Conservation (phyloP, 2,329 filamentous ascomycete genomes). For the Fusarium sp. region DNA sequence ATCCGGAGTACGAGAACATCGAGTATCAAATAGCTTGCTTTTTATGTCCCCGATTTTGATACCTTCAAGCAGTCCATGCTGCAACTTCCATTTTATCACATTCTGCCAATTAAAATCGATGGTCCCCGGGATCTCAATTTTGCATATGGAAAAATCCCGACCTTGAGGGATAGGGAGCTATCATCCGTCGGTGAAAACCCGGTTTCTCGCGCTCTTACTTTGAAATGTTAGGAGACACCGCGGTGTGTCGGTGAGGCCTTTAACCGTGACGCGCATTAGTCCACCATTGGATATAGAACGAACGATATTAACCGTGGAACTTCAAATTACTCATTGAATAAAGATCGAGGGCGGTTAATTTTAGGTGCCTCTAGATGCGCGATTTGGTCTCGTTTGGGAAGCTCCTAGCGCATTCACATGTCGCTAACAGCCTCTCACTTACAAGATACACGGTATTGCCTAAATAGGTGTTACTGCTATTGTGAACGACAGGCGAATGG, state of each 20-base stretch:
- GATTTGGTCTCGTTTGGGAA: slow-evolving; percentile 32
- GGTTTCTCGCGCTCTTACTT: slow-evolving; percentile 37
- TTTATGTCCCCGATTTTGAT: slow-evolving; percentile 22
- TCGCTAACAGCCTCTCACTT: slow-evolving; percentile 1
- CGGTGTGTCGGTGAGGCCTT: slow-evolving; percentile 37
- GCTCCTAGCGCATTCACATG: slow-evolving; percentile 33
- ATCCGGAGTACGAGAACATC: slow-evolving; percentile 30
- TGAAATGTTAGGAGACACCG: background rate
- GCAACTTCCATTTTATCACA: slow-evolving; percentile 15
- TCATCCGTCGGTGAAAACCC: slow-evolving; percentile 30
- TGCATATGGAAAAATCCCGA: slow-evolving; percentile 16
- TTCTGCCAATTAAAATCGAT: slow-evolving; percentile 12
- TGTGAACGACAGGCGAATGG: slow-evolving; percentile 14
- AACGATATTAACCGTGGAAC: background rate
- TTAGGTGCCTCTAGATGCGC: background rate
- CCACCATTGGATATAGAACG: slow-evolving; percentile 5
- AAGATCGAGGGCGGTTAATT: background rate
- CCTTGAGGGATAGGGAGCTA: slow-evolving; percentile 1
- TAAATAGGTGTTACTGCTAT: slow-evolving; percentile 2
- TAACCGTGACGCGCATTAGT: slow-evolving; percentile 9
- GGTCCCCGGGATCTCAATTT: slow-evolving; percentile 2
- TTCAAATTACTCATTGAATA: background rate
- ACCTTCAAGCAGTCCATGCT: slow-evolving; percentile 24
- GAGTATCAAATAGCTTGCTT: slow-evolving; percentile 14
- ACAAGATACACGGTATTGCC: slow-evolving; percentile 27